Evolutionary conservation across 495 filamentous ascomycete species (phyloP), one percentile per base, ranked within the genome.

Genomic region (Tuber melanosporum): DNA sequence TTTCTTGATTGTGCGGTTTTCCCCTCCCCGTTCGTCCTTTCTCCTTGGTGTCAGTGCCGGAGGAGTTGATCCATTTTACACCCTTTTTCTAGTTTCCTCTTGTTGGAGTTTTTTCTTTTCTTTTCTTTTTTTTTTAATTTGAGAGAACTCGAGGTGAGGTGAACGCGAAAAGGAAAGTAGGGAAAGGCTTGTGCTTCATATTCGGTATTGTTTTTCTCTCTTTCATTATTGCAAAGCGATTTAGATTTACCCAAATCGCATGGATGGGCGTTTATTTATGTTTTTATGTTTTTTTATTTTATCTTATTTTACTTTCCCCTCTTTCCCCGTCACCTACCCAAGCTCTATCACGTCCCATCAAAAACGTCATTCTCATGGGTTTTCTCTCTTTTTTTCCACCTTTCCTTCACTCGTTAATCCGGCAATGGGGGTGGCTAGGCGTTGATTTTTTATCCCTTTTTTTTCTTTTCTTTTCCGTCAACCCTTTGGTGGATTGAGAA

Each of bases 101-200:
- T 36, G 26, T 66, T 66, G 57, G 57, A 66, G 26, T 66, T 66
- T 66, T 66, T 66, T 66, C 32, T 32, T 32, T 32, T n/a, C n/a
- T n/a, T 32, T 32, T 32, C 32, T 41, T 41, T 5, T 41, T 26
- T 66, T 57, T 20, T 57, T 66, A 66, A 19, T 66, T 36, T 36
- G 57, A 32, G 57, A 66, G 57, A 66, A 66, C 32, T 36, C 57
- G 14, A 36, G 14, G 57, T 10, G 26, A 15, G 26, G 26, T 36
- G 26, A 62, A 66, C n/a, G 26, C 26, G 32, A 6, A 8, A 62
- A 66, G 36, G 36, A 17, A 66, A 66, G 26, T 14, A 36, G 57
- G 57, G 57, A 66, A 66, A 66, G 26, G 26, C 57, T 66, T 66
- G 26, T 66, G 36, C 36, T 66, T 66, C 57, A 36, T 66, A 66